A percentile compares a stretch with the other conserved stretches of the same genome.
These are phyloP conservation scores for Phlegmacium glaucopus DNA, from an alignment of 768 basidiomycete species.

Conservation along the genomic window DNA sequence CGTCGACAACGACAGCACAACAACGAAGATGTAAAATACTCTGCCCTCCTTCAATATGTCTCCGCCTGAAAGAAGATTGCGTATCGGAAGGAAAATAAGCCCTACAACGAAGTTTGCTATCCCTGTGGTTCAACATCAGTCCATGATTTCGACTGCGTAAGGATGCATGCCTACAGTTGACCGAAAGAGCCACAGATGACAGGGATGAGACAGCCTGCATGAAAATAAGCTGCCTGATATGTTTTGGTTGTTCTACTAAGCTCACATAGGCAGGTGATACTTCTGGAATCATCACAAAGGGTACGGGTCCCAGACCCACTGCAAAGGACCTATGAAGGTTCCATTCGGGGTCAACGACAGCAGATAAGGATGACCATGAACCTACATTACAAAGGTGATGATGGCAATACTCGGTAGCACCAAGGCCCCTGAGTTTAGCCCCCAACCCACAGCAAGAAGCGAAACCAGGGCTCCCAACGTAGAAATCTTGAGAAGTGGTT, in stretches of 20 bases:
- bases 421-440: constrained; percentile 59
- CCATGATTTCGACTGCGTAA: neutral
- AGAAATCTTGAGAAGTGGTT: constrained; percentile 63
- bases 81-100: constrained; percentile 79
- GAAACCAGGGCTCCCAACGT: constrained; percentile 63
- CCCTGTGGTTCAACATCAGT: constrained; percentile 50
- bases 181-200: constrained; percentile 69
- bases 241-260: neutral
- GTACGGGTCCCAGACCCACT: constrained; percentile 85
- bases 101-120: constrained; percentile 82
- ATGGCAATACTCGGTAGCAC: constrained; percentile 71
- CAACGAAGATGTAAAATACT: constrained; percentile 85
- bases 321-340: constrained; percentile 68
- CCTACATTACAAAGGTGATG: constrained; percentile 76
- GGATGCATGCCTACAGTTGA: constrained; percentile 54
- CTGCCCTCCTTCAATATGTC: constrained; percentile 69
- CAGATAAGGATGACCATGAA: constrained; percentile 6
- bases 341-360: neutral
- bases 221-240: constrained; percentile 1
- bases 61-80: constrained; percentile 66
- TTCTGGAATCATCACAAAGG: constrained; percentile 91
- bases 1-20: constrained; percentile 41
- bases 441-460: constrained; percentile 64
- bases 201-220: constrained; percentile 74
- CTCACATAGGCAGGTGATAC: constrained; percentile 78